A percentile compares a stretch with the other conserved stretches of the same genome.
These are phyloP conservation scores for Citrus inodora DNA, from an alignment of 345 rosid species.

Conservation along the genomic window DNA sequence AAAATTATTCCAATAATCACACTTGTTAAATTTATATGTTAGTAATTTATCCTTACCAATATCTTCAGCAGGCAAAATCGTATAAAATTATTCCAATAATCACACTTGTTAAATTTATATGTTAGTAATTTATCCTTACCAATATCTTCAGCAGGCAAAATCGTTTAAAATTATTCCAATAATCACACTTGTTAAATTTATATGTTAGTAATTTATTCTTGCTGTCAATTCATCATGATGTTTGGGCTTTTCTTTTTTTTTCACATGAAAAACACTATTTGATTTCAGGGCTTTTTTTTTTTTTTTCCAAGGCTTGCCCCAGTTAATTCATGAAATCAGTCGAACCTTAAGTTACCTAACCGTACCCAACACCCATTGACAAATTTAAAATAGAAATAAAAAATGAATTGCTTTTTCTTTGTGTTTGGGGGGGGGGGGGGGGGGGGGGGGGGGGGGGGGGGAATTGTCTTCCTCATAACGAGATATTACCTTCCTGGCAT, in stretches of 20 bases:
- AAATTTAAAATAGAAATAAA: not conserved
- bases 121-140: not conserved
- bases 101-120: not conserved
- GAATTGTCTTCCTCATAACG: not conserved
- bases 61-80: not conserved
- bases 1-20: not conserved
- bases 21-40: not conserved
- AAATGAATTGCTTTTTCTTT: not conserved
- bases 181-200: not conserved
- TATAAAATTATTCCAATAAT: not conserved
- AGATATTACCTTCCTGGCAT: not conserved
- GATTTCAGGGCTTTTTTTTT: not conserved
- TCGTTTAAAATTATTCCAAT: not conserved
- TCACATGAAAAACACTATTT: not conserved
- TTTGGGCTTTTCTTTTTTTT: too few species aligned
- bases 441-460: too few species aligned
- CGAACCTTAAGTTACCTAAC: constrained; percentile 4
- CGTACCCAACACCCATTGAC: not conserved
- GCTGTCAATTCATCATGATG: not conserved
- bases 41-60: not conserved
- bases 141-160: not conserved
- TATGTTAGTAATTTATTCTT: not conserved
- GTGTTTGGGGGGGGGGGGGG: too few species aligned
- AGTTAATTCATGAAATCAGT: not conserved
- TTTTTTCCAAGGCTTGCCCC: not conserved